phyloP scores from a whole-genome alignment of 129 eudicot genomes.

The Heracleum sosnowskyi region DNA sequence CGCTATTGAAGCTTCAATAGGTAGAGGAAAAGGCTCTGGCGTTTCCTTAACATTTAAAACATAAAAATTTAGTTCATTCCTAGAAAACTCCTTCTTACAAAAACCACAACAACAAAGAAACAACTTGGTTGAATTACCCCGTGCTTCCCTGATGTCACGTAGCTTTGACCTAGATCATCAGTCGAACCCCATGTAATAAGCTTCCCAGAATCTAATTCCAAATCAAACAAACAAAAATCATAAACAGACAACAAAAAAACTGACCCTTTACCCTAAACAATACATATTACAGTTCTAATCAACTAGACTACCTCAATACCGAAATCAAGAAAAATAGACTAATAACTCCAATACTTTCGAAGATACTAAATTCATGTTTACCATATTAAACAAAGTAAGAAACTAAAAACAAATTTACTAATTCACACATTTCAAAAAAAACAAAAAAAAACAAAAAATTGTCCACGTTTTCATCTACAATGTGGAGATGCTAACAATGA shows the following conservation, averaged over 20 bases:
- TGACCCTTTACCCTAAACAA: background rate
- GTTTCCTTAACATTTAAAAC: constrained; percentile 63
- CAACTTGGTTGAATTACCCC: constrained; percentile 53
- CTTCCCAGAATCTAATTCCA: constrained; percentile 65
- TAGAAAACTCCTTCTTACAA: background rate
- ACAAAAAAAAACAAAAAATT: too few relatives aligned
- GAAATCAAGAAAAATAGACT: background rate
- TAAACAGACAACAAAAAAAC: background rate
- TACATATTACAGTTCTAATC: background rate
- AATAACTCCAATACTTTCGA: too few relatives aligned
- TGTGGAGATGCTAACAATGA: background rate
- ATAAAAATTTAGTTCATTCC: constrained; percentile 24
- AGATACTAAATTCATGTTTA: too few relatives aligned
- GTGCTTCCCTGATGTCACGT: constrained; percentile 93
- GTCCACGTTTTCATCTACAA: background rate
- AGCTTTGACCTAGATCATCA: constrained; percentile 96
- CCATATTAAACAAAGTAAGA: too few relatives aligned
- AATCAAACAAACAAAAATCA: background rate
- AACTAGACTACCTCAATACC: background rate
- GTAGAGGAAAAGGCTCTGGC: constrained; percentile 97
- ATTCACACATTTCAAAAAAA: too few relatives aligned
- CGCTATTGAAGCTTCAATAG: constrained; percentile 56
- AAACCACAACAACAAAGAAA: constrained; percentile 1
- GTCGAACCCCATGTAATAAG: constrained; percentile 98
- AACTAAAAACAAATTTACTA: too few relatives aligned